Percentiles rank a stretch among this genome's conserved stretches.
Conservation (phyloP, 352 stramenopile species). For the Hyaloperonospora arabidopsidis region DNA sequence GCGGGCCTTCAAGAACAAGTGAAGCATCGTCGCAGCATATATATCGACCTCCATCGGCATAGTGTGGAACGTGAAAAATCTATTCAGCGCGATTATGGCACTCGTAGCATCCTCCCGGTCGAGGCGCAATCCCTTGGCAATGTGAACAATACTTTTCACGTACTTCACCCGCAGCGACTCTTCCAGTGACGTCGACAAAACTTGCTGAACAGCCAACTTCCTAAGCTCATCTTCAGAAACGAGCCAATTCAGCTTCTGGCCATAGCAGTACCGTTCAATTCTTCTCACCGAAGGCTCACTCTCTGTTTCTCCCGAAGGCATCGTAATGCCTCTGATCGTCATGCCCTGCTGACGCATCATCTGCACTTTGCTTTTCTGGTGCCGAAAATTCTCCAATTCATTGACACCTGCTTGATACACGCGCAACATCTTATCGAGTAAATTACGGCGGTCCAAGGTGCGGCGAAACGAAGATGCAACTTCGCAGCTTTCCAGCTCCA, state of each 20-base stretch:
- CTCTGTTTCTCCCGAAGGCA: slow-evolving; percentile 19
- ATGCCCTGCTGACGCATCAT: slow-evolving; percentile 23
- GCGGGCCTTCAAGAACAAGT: slow-evolving; percentile 72
- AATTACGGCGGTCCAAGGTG: slow-evolving; percentile 53
- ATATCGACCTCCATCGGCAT: slow-evolving; percentile 69
- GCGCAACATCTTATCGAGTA: slow-evolving; percentile 42
- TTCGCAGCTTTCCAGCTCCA: slow-evolving; percentile 50
- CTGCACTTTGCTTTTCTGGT: slow-evolving; percentile 42
- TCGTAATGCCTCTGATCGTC: slow-evolving; percentile 15
- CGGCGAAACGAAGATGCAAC: slow-evolving; percentile 39
- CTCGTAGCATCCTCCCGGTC: slow-evolving; percentile 66
- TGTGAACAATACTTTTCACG: slow-evolving; percentile 51
- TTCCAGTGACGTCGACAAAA: slow-evolving; percentile 60
- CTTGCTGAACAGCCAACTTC: slow-evolving; percentile 52
- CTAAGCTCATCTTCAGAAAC: slow-evolving; percentile 47
- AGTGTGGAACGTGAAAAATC: slow-evolving; percentile 67
- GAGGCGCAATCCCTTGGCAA: slow-evolving; percentile 52
- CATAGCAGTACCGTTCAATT: slow-evolving; percentile 45
- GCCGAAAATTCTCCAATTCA: slow-evolving; percentile 57
- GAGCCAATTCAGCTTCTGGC: slow-evolving; percentile 69
- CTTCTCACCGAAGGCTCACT: slow-evolving; percentile 13
- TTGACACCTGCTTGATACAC: slow-evolving; percentile 46
- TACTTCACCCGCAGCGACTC: slow-evolving; percentile 56
- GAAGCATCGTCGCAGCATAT: slow-evolving; percentile 57
- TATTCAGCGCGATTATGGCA: slow-evolving; percentile 68